phyloP scores from a whole-genome alignment of 768 basidiomycete genomes.

The Lactarius akahatsu region DNA sequence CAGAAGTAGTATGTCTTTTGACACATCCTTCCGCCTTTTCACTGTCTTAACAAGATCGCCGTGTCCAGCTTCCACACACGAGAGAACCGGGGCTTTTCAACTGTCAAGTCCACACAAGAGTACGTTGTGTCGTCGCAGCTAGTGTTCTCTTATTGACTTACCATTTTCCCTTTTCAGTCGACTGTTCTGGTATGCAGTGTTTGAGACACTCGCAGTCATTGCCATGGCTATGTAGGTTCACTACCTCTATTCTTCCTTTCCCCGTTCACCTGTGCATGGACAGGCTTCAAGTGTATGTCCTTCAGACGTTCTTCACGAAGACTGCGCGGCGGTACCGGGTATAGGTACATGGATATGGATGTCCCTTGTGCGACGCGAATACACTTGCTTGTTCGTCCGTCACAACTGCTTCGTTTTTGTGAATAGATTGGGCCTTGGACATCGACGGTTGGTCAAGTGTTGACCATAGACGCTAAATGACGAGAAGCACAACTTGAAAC shows the following conservation, averaged over 20 bases:
- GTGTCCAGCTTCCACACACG: slow-evolving; percentile 81
- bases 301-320: slow-evolving; percentile 97
- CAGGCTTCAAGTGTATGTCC: slow-evolving; percentile 86
- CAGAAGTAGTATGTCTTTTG: slow-evolving; percentile 79
- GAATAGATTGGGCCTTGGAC: not conserved
- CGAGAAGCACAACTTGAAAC: not conserved
- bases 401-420: not conserved
- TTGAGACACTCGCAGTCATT: slow-evolving; percentile 76
- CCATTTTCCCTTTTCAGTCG: slow-evolving; percentile 48
- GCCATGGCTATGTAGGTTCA: slow-evolving; percentile 82
- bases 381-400: not conserved
- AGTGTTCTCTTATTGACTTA: slow-evolving; percentile 16
- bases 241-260: not conserved
- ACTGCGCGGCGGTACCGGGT: slow-evolving; percentile 89
- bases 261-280: slow-evolving; percentile 24
- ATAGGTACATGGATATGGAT: slow-evolving; percentile 37
- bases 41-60: slow-evolving; percentile 2
- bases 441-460: not conserved
- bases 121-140: slow-evolving; percentile 35
- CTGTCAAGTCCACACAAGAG: slow-evolving; percentile 90
- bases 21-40: not conserved
- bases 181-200: slow-evolving; percentile 89
- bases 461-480: not conserved
- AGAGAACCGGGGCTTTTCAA: slow-evolving; percentile 91
- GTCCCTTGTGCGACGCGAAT: slow-evolving; percentile 1